Evolutionary conservation across 2,329 filamentous ascomycete species (phyloP), one percentile per base, ranked within the genome.

Genomic region (Zarea fungicola): DNA sequence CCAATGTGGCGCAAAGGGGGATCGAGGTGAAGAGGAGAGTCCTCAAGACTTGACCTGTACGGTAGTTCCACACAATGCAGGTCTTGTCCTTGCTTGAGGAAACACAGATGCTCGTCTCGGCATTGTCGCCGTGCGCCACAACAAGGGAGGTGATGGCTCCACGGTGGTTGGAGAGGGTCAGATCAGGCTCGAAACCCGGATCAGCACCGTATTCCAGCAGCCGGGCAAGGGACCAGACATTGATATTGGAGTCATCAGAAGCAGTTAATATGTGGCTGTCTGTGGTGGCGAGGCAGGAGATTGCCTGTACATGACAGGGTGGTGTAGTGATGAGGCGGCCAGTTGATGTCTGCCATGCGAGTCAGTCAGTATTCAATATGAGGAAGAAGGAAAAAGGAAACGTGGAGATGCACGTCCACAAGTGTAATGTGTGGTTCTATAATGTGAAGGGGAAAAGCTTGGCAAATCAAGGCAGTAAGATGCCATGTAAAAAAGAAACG

Each of bases 31-130:
- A 81, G 34, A 97, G 76, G 55, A 95, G 82, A 4, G 90, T 97
- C 36, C 91, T 82, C 50, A 97, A 71, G 10, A 85, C 74, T 52
- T 81, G 79, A 32, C 89, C 89, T 1, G 82, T 87, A 53, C 84
- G 81, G 63, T 95, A 95, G 68, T 97, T 91, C 93, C 93, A 99
- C 52, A 95, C 76, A 59, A 96, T 84, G 58, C 89, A 89, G 7
- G 89, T 93, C 67, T 88, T 91, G 69, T 97, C 93, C 58, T 81
- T 83, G 55, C 89, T 89, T 6, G 84, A 81, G 3, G 92, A 95
- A 18, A 96, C 78, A 51, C 87, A 91, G 52, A 97, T 83, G 64
- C 88, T 92, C 51, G 85, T 85, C 58, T 83, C 80, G 14, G 70
- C 63, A 62, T 81, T 84, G 52, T 77, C 73, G 61, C 85, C 85